Evolutionary conservation across 2,329 filamentous ascomycete species (phyloP).

Genomic region (Ceratocystis lukuohia): DNA sequence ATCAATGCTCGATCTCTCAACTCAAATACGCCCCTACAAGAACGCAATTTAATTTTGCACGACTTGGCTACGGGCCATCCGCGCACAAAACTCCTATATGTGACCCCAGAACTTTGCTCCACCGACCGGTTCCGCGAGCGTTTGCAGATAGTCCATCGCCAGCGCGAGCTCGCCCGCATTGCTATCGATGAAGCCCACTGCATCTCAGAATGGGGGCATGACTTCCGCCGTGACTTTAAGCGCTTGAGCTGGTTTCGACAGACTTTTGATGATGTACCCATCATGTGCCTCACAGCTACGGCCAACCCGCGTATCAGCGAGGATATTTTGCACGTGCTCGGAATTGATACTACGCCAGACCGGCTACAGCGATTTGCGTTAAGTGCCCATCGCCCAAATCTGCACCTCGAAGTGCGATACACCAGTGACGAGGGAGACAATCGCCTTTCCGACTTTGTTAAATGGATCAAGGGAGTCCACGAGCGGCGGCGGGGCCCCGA

Average conservation of each 20-base stretch:
- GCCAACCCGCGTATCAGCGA: slow-evolving; percentile 66
- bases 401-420: slow-evolving; percentile 83
- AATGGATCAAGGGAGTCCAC: slow-evolving; percentile 64
- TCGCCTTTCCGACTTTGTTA: slow-evolving; percentile 58
- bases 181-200: slow-evolving; percentile 93
- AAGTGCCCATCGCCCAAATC: slow-evolving; percentile 68
- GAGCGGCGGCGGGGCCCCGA: slow-evolving; percentile 48
- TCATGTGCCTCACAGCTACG: slow-evolving; percentile 87
- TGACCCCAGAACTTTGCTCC: slow-evolving; percentile 81
- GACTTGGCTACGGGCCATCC: slow-evolving; percentile 85
- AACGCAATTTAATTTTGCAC: slow-evolving; percentile 55
- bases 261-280: slow-evolving; percentile 69
- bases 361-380: slow-evolving; percentile 65
- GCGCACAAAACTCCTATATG: slow-evolving; percentile 69
- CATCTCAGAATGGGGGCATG: slow-evolving; percentile 96
- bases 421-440: slow-evolving; percentile 61
- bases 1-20: slow-evolving; percentile 80
- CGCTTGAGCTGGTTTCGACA: slow-evolving; percentile 73
- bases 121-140: slow-evolving; percentile 63
- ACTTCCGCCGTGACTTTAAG: slow-evolving; percentile 89
- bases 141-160: slow-evolving; percentile 58
- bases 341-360: slow-evolving; percentile 45
- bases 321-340: slow-evolving; percentile 69
- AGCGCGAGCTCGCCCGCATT: slow-evolving; percentile 74
- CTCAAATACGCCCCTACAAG: slow-evolving; percentile 55